Evolutionary conservation across 2,329 filamentous ascomycete species (phyloP), one percentile per base, ranked within the genome.

Genomic region (Calonectria henricotiae): DNA sequence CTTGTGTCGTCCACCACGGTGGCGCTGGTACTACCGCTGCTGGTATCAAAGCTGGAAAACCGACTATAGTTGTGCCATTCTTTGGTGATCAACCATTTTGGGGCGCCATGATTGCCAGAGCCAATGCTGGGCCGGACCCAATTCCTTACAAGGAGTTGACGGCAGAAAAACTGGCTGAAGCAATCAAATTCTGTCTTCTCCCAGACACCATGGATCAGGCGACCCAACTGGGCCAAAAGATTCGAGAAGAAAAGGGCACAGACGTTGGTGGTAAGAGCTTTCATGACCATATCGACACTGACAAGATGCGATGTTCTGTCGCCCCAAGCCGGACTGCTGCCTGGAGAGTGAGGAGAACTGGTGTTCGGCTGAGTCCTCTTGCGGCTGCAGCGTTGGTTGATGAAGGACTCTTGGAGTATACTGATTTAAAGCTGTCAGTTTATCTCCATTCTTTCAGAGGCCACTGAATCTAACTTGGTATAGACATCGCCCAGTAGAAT

Each of bases 21-120:
- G 94, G 95, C 68, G 94, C 94, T 9, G 94, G 94, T 20, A 98
- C 94, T 3, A 97, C 94, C 1, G 94, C 94, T 1, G 93, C 94
- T 0, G 94, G 94, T n/a, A 93, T 97, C 71, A 89, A 92, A 20
- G 89, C 91, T 1, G 94, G 94, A 27, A 91, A 91, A 65, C 94
- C 94, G 2, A 97, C 94, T 0, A 89, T 96, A 2, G 88, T 97
- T 3, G 91, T 97, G 0, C 94, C 94, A 0, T 97, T 97, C 83
- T 97, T 95, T 78, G 93, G 93, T 1, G 93, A 96, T 75, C 93
- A 96, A 80, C 92, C 92, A 0, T 96, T 95, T 77, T 95, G 93
- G 93, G 93, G 93, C 8, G 87, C 90, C 11, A 95, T 95, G 88
- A 89, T 95, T 44, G 88, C 91, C 0, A 87, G 86, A 69, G 92